Evolutionary conservation across 2,329 filamentous ascomycete species (phyloP), one percentile per base, ranked within the genome.

Genomic region (Fonsecaea monophora): DNA sequence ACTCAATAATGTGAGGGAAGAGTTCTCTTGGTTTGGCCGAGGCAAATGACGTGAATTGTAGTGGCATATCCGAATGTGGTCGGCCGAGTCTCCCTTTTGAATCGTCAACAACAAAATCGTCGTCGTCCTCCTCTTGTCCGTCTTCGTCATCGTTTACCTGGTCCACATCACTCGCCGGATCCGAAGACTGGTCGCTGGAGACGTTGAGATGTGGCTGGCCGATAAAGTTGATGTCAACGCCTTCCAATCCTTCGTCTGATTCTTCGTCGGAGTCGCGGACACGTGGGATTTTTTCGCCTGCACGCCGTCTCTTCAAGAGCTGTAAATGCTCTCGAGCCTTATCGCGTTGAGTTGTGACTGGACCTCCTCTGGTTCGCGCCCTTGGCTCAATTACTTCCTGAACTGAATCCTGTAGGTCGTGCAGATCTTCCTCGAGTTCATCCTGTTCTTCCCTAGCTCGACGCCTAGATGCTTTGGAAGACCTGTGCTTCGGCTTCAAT

Each of bases 1-100:
- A 94, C 75, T 92, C 90, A 1, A 94, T 82, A 0, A 87, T 89
- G 72, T 89, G 87, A 56, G 85, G 86, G 79, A 94, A 94, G 58
- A 93, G 86, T 45, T 92, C 88, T 70, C 88, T 89, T 0, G 89
- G 80, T 59, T 90, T 90, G 71, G 89, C 88, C 68, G 88, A 87
- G 0, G 87, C 84, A 64, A 90, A 84, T 3, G 83, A 79, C 0
- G 88, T 91, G 75, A 92, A 92, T 72, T 90, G 81, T 0, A 94
- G 81, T 0, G 91, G 91, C 1, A 92, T 86, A 3, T 82, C 82
- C 10, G 82, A 75, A 9, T 83, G 79, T 1, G 85, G 87, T 0
- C 86, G 86, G 1, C 87, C 87, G 0, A 90, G 76, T 35, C 78
- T 76, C 7, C 82, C 85, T 5, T 54, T 40, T 3, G 84, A 79